Conservation (phyloP, 495 filamentous ascomycete species). For the Penicillium goetzii region DNA sequence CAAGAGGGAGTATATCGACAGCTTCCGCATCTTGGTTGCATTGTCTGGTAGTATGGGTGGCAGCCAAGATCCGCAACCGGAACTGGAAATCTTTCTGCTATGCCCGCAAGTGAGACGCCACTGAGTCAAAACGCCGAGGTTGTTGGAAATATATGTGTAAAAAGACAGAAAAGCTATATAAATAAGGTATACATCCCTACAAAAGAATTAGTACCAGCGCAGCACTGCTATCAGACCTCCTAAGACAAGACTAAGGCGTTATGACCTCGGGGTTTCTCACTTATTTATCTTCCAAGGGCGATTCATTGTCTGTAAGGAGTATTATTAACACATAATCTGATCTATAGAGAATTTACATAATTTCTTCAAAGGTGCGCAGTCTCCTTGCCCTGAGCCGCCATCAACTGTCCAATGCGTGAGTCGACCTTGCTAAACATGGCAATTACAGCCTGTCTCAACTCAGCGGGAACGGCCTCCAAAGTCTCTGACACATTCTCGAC, state of each 20-base stretch:
- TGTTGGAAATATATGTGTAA: background rate
- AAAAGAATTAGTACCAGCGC: background rate
- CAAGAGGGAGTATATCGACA: background rate
- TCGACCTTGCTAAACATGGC: conserved; percentile 41
- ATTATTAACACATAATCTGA: background rate
- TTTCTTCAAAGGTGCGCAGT: background rate
- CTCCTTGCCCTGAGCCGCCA: conserved; percentile 14
- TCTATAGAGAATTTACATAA: background rate
- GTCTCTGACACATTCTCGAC: conserved; percentile 31
- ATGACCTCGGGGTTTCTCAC: too few relatives aligned
- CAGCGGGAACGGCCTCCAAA: conserved; percentile 26
- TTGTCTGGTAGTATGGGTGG: background rate
- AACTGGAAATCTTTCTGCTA: background rate
- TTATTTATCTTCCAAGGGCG: too few relatives aligned
- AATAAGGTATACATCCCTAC: background rate
- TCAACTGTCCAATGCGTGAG: conserved; percentile 35
- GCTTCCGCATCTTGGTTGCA: conserved; percentile 1
- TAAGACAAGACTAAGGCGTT: too few relatives aligned
- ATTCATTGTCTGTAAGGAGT: too few relatives aligned
- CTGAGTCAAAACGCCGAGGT: background rate
- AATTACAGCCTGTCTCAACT: conserved; percentile 26
- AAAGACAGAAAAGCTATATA: background rate
- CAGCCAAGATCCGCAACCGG: conserved; percentile 6
- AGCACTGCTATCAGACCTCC: too few relatives aligned
- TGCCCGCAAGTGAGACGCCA: background rate